Base-by-base conservation (phyloP, 495 filamentous ascomycete species). In the Penicillium taxi region DNA sequence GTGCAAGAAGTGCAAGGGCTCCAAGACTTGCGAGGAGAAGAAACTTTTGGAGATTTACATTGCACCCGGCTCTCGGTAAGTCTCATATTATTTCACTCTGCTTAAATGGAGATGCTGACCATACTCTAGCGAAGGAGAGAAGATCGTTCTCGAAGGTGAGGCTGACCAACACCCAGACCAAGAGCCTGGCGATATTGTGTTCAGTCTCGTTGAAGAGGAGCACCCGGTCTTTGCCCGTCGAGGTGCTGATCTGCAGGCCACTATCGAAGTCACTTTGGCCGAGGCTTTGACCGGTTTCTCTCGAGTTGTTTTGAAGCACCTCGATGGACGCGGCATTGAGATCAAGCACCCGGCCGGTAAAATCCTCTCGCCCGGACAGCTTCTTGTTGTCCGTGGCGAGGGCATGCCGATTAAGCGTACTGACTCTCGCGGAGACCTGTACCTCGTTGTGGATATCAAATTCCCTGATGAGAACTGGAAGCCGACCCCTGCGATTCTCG, bases 1-100 rank as follows among this genome's bases (percentile, higher is more conserved):
- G 56, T 98, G 91, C 71, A 93, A 89, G 72, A 95, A 93, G 70
- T 98, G 93, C 75, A 95, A 96, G 65, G 91, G 91, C 29, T 79
- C 82, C 53, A 75, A 83, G 34, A 83, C 85, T 3, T 68, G 72
- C 21, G 78, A 84, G 54, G 80, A 86, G 56, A 90, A 81, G 61
- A 98, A 96, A 66, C 81, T 91, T 9, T 64, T 98, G 28, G 93
- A 98, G 61, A 78, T 98, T 24, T 96, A 96, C 64, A 94, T 98
- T 40, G 87, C 91, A 20, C 81, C 82, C 25, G 91, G 91, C 28
- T 81, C 88, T 23, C 78, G 75, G 69, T 74, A 49, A 48, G 67
- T 36, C 7, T 15, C 19, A 16, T 18, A 12, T 1, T 8, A 7
- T 15, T 17, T 2, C 8, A 15, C 11, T 20, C 18, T 26, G 7